A percentile compares a stretch with the other conserved stretches of the same genome.
phyloP scores from a whole-genome alignment of 106 monocot genomes.

The Chionographis japonica region DNA sequence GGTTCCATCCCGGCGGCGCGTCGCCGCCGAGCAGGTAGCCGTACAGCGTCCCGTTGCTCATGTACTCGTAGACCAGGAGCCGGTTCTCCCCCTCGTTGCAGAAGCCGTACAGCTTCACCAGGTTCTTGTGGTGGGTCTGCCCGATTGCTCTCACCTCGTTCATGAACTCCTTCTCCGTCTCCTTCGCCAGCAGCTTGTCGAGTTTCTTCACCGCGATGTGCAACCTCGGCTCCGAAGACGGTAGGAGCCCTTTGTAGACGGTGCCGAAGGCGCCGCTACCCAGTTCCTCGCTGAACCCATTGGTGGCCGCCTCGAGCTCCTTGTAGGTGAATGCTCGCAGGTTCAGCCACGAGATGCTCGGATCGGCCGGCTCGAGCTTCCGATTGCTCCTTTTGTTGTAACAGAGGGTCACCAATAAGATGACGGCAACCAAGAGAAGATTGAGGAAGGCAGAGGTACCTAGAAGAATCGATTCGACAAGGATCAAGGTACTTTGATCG shows the following conservation, averaged over 20 bases:
- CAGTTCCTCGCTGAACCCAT: conserved; percentile 16
- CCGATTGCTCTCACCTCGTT: conserved; percentile 30
- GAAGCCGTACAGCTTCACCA: conserved; percentile 29
- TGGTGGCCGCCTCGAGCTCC: conserved; percentile 12
- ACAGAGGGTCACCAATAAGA: not conserved
- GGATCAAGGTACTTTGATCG: no score
- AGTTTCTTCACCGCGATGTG: conserved; percentile 10
- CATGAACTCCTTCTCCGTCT: conserved; percentile 20
- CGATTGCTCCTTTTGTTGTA: not conserved
- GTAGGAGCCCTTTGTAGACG: conserved; percentile 20
- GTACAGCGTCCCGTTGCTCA: conserved; percentile 32
- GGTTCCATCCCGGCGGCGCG: conserved; percentile 19
- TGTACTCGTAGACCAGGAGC: conserved; percentile 33
- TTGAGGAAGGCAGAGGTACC: not conserved
- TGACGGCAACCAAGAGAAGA: not conserved
- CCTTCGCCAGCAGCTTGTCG: not conserved
- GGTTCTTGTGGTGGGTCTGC: conserved; percentile 38
- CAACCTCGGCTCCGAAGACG: conserved; percentile 16
- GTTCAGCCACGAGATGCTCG: not conserved
- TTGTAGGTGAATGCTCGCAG: conserved; percentile 1
- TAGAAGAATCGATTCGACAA: not conserved
- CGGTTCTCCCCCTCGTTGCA: conserved; percentile 31
- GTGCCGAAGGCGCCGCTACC: conserved; percentile 15
- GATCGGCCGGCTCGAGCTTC: no score
- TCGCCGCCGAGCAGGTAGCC: conserved; percentile 8